Evolutionary conservation across 441 rosid genomes (phyloP).

Genomic region (Viola pubescens): DNA sequence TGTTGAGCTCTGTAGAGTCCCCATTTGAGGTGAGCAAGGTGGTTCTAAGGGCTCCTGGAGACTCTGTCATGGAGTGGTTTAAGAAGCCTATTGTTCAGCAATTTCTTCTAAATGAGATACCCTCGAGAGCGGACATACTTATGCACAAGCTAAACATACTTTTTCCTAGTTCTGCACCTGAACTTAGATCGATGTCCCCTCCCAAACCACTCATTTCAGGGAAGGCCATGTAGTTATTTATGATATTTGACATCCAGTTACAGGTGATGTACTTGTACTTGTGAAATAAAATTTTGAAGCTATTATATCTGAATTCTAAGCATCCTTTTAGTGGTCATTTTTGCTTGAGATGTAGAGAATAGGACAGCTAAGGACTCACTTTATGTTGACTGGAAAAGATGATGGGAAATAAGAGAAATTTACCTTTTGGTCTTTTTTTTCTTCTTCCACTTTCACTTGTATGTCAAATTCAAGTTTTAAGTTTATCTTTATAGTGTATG

Average conservation of each 20-base stretch:
- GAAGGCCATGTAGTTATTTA: constrained; percentile 21
- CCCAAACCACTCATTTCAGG: constrained; percentile 68
- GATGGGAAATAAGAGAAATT: no score
- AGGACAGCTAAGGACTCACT: no score
- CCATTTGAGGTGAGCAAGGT: constrained; percentile 94
- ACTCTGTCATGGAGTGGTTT: constrained; percentile 89
- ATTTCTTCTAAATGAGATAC: constrained; percentile 84
- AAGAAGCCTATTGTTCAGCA: constrained; percentile 95
- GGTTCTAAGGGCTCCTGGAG: constrained; percentile 85
- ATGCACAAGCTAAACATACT: constrained; percentile 85
- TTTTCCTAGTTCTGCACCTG: constrained; percentile 92
- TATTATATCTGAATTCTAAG: no score
- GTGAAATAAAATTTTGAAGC: background rate
- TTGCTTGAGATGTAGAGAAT: no score
- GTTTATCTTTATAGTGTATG: no score
- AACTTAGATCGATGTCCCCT: constrained; percentile 68
- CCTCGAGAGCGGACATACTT: constrained; percentile 76
- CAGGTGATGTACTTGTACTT: background rate
- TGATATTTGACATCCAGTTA: background rate
- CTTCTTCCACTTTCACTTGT: no score
- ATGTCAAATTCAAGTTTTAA: no score
- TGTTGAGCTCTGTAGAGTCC: constrained; percentile 84
- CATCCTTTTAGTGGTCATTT: no score
- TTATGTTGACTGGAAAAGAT: no score
- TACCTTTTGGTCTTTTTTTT: no score